Evolutionary conservation across 805 yeast genomes (phyloP), one percentile per base, ranked within the genome.

Genomic region (Kodamaea restingae): DNA sequence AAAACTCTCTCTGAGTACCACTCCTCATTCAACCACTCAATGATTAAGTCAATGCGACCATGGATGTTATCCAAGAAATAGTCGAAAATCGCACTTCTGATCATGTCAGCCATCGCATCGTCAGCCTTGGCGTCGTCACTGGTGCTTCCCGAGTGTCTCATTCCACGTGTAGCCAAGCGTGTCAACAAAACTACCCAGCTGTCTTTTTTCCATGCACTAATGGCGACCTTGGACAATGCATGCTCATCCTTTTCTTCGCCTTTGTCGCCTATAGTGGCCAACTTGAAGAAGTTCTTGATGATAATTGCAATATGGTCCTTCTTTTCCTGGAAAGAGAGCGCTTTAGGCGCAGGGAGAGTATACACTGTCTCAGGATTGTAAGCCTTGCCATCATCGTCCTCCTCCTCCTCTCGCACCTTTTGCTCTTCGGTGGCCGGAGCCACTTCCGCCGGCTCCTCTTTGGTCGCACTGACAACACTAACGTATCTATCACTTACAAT

Each of bases 1-100:
- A 53, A 50, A 3, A 74, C 73, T 41, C 53, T 63, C 52, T 81
- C 85, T 35, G 77, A 68, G 62, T 78, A 81, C 95, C 96, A 93
- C 59, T 93, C 98, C 61, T 93, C 98, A 52, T 84, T 90, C 40
- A 93, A 65, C 99, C 99, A 93, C 46, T 84, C 88, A 27, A 91
- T 79, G 14, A 88, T 80, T 25, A 82, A 62, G 42, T 86, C 95
- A 9, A 90, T 71, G 25, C 91, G 68, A 7, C 67, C 70, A 40
- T 83, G 83, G 50, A 90, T 80, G 53, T 84, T 86, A 8, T 73
- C 80, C 51, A 86, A 68, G 40, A 88, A 81, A 55, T 83, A 85
- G 12, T 80, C 78, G 44, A 83, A 81, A 8, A 93, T 63, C 15
- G 87, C 76, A 15, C 75, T 78, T 49, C 96, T 71, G 9, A 91